These are phyloP conservation scores for Neoarthrinium moseri DNA, from an alignment of 2,329 filamentous ascomycete genomes.

Conservation along the genomic window DNA sequence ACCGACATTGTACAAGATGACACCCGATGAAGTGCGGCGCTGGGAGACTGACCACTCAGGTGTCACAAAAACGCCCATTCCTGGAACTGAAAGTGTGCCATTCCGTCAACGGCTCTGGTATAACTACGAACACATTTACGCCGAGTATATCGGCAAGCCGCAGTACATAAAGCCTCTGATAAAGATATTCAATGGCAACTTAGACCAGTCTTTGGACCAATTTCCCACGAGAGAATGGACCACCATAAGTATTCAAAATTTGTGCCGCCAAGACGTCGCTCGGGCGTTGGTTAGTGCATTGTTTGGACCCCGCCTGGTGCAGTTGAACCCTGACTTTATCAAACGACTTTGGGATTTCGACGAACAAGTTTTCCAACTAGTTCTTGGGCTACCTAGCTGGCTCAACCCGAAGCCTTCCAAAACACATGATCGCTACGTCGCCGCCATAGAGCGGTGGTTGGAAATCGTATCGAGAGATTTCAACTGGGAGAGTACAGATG, in stretches of 20 bases:
- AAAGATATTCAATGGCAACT: not conserved
- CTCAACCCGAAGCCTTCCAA: constrained; percentile 15
- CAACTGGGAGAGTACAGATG: constrained; percentile 14
- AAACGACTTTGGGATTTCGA: constrained; percentile 26
- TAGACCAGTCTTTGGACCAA: not conserved
- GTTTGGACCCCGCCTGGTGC: constrained; percentile 20
- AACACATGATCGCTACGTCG: constrained; percentile 15
- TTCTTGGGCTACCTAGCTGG: constrained; percentile 21
- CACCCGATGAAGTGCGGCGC: constrained; percentile 12
- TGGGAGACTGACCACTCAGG: constrained; percentile 17
- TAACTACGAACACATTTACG: not conserved
- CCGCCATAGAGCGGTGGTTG: constrained; percentile 12
- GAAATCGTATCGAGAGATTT: constrained; percentile 13
- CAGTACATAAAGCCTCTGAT: not conserved
- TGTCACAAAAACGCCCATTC: constrained; percentile 11
- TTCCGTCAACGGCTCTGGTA: constrained; percentile 21
- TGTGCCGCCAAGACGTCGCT: constrained; percentile 19
- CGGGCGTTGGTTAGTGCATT: constrained; percentile 19
- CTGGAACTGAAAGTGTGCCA: constrained; percentile 15
- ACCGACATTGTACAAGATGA: constrained; percentile 14
- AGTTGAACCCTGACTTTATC: constrained; percentile 21
- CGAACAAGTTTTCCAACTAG: constrained; percentile 14
- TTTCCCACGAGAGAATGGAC: constrained; percentile 17
- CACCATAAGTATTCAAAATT: constrained; percentile 15
- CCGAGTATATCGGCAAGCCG: not conserved